Evolutionary conservation across 345 rosid species (phyloP), one percentile per base, ranked within the genome.

Genomic region (Gossypium anomalum): DNA sequence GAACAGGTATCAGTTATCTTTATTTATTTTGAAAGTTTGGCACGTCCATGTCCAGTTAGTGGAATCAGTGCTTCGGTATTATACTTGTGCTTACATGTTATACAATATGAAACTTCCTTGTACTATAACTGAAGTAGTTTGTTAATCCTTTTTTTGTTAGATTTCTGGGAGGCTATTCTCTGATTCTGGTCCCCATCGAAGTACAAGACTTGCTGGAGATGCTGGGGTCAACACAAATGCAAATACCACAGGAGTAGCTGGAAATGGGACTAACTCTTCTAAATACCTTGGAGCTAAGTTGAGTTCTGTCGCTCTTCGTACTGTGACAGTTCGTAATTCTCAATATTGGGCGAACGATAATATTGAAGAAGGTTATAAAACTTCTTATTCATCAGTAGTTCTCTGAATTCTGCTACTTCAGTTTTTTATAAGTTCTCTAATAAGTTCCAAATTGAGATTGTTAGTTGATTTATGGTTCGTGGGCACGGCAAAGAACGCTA

Each of bases 111-210:
- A 55, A 15, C 17, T 63, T 82, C 48, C 59, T 77, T 63, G 55
- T 70, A 20, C 59, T 22, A 19, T 15, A 16, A 44, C 66, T 61
- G 34, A 70, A 72, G 63, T 51, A 69, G 13, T 70, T 57, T 75
- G 52, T 61, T 73, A n/a, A 17, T 78, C 19, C 19, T 79, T 65
- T 22, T 82, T 82, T 65, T 48, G 83, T 78, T 80, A 93, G 99
- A 93, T 93, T 70, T 96, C 98, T 63, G 97, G 99, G 79, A 92
- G 98, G 82, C 80, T 96, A 77, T 96, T 96, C 82, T 86, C 97
- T 73, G 99, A 96, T 87, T 92, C 97, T 83, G 94, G 92, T 79
- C 89, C 94, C 49, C 88, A 94, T 59, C 81, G 97, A 81, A 89
- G 93, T 85, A 86, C 90, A 23, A 92, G 97, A 79, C 92, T 93